Conservation (phyloP, 2,329 filamentous ascomycete species). For the Talaromyces verruculosus region DNA sequence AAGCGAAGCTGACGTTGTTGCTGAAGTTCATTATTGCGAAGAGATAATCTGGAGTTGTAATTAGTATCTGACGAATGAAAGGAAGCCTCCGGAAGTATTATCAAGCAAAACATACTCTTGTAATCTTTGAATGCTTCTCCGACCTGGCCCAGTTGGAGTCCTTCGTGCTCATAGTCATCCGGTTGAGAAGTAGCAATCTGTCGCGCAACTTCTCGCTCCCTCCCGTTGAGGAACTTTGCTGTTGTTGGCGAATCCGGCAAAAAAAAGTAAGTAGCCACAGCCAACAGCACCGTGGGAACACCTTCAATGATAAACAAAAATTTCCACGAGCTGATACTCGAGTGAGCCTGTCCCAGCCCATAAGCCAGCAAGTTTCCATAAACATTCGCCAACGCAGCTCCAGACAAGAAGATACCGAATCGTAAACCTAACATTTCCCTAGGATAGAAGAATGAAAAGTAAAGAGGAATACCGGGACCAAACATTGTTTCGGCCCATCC, state of each 20-base stretch:
- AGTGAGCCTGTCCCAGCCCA: background rate
- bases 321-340: background rate
- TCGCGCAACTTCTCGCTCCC: background rate
- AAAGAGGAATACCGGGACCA: constrained; percentile 23
- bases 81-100: too few species aligned
- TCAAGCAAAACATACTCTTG: constrained; percentile 17
- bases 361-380: constrained; percentile 28
- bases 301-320: background rate
- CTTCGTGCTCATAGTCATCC: constrained; percentile 27
- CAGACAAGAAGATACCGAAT: constrained; percentile 48
- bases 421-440: constrained; percentile 50
- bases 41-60: constrained; percentile 20
- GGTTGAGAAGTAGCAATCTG: constrained; percentile 22
- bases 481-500: background rate
- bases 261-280: background rate
- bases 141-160: constrained; percentile 24
- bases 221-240: background rate
- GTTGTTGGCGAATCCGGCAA: background rate
- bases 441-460: constrained; percentile 52
- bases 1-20: constrained; percentile 35
- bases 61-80: background rate
- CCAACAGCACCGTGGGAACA: background rate
- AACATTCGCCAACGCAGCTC: constrained; percentile 37
- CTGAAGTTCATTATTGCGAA: constrained; percentile 28
- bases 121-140: constrained; percentile 23